Evolutionary conservation across 1,139 yeast species (phyloP).

Genomic region (Debaryomyces udenii): DNA sequence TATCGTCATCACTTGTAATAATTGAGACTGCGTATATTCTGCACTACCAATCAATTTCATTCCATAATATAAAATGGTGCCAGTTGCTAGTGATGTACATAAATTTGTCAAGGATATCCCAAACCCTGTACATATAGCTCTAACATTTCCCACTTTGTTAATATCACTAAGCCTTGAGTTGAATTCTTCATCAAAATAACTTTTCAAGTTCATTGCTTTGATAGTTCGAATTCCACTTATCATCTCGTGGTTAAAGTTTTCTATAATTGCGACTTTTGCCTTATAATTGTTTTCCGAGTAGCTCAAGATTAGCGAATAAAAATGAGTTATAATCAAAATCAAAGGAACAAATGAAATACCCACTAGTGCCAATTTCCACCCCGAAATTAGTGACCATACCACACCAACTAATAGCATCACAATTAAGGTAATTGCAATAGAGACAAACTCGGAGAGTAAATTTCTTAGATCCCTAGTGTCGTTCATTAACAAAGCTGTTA

Average conservation of each 20-base stretch:
- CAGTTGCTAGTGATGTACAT: slow-evolving; percentile 63
- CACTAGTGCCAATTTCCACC: slow-evolving; percentile 86
- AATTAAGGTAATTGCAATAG: slow-evolving; percentile 54
- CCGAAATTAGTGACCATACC: slow-evolving; percentile 75
- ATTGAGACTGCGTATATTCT: slow-evolving; percentile 56
- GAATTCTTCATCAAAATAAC: slow-evolving; percentile 48
- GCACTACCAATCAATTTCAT: slow-evolving; percentile 61
- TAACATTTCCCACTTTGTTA: slow-evolving; percentile 35
- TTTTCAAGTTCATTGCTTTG: slow-evolving; percentile 53
- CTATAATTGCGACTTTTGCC: slow-evolving; percentile 54
- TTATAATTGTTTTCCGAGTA: slow-evolving; percentile 63
- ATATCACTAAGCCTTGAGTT: slow-evolving; percentile 28
- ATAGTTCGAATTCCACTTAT: slow-evolving; percentile 66
- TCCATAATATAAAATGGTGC: slow-evolving; percentile 75
- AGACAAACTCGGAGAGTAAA: slow-evolving; percentile 62
- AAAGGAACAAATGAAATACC: slow-evolving; percentile 76
- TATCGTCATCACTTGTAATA: slow-evolving; percentile 72
- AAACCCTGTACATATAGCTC: slow-evolving; percentile 62
- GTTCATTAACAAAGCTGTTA: slow-evolving; percentile 71
- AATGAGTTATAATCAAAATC: slow-evolving; percentile 51
- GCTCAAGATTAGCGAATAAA: slow-evolving; percentile 56
- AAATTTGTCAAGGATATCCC: slow-evolving; percentile 64
- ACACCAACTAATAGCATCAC: slow-evolving; percentile 62
- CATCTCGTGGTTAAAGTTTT: slow-evolving; percentile 59
- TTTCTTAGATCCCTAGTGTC: slow-evolving; percentile 78